Evolutionary conservation across 306 rosid genomes (phyloP), one percentile per base, ranked within the genome.

Genomic region (Lathyrus aphaca): DNA sequence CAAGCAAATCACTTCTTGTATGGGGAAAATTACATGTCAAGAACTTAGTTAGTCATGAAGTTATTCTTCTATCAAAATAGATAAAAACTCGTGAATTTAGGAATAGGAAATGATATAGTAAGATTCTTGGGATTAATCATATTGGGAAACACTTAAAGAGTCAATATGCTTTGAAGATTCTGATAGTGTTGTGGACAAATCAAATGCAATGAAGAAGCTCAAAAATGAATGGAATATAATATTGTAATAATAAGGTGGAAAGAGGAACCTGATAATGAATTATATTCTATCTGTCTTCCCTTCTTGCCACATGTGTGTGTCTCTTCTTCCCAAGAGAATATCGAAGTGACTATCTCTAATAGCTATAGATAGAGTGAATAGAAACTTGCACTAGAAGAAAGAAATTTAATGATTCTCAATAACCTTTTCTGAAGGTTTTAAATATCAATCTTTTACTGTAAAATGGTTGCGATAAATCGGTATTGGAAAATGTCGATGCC

Each of bases 261-360:
- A 53, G 54, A 38, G 50, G 67, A 57, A 40, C 58, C 37, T 61
- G 48, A 61, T 63, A 27, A 78, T 72, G 61, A 56, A 78, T 65
- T 78, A 40, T 65, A 39, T 60, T 19, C 82, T 46, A 56, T 58
- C 3, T 65, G 82, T 65, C 77, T 30, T 56, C 73, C 59, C 75
- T 69, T 68, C 19, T 60, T 50, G 61, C 65, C 66, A 69, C 66
- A 62, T 21, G 27, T 44, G 6, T 44, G 45, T 63, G 64, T 27
- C 66, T 71, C 54, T 77, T 77, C 54, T 77, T 57, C 69, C 68
- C 38, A 37, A 71, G 30, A 77, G 81, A 77, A 64, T 37, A 77
- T 71, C 55, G 55, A 63, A 62, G 53, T 44, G 62, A 45, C 32
- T 39, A 25, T 19, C 39, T 39, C 39, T 58, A 38, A 70, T 62